Evolutionary conservation across 1,284 basidiomycete species (phyloP).

Genomic region (Cryptococcus hybrid): DNA sequence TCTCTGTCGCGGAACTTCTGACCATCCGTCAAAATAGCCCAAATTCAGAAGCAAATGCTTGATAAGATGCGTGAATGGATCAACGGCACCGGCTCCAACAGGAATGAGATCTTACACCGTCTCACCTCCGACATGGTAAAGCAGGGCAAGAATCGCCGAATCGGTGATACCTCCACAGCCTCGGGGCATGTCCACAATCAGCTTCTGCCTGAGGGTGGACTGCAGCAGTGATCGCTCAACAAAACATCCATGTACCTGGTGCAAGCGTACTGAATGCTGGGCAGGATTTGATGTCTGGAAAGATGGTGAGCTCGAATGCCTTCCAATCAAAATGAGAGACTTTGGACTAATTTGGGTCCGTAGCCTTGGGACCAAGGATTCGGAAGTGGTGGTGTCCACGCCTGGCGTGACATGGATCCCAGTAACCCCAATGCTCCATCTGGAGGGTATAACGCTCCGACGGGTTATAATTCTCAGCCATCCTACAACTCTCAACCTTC

Average conservation of each 20-base stretch:
- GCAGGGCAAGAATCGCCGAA: conserved; percentile 68
- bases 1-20: background rate
- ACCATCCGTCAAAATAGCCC: conserved; percentile 54
- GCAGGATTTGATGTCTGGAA: conserved; percentile 46
- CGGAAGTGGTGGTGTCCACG: conserved; percentile 43
- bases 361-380: conserved; percentile 50
- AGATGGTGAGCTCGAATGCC: conserved; percentile 31
- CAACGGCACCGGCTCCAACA: conserved; percentile 56
- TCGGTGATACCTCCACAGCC: conserved; percentile 42
- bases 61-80: conserved; percentile 56
- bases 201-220: conserved; percentile 41
- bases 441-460: background rate
- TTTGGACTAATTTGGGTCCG: background rate
- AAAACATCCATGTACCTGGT: conserved; percentile 50
- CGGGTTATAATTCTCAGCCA: background rate
- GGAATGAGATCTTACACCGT: conserved; percentile 60
- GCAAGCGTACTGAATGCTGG: conserved; percentile 43
- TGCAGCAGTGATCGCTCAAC: conserved; percentile 47
- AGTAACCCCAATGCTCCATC: background rate
- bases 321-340: background rate
- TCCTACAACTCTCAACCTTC: conserved; percentile 4
- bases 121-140: conserved; percentile 66
- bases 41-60: conserved; percentile 75
- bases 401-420: conserved; percentile 31
- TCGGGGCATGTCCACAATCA: conserved; percentile 46